These are phyloP conservation scores for Mycena indigotica DNA, from an alignment of 768 basidiomycete species.

Conservation along the genomic window DNA sequence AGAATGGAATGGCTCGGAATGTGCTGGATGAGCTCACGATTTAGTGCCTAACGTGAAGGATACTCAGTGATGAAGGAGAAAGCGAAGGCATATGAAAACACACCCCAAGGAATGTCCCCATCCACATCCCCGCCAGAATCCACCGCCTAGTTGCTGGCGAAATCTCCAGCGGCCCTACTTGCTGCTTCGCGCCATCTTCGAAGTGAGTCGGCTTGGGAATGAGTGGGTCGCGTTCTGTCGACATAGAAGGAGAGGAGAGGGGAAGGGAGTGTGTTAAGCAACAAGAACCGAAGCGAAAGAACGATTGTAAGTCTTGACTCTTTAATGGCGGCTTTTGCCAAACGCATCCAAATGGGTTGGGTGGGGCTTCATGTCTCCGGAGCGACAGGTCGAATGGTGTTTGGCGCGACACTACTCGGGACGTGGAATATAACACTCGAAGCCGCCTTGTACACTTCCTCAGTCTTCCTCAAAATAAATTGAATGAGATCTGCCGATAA, in stretches of 20 bases:
- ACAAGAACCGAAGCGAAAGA: neutral
- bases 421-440: no score
- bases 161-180: conserved; percentile 15
- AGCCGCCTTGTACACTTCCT: no score
- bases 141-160: conserved; percentile 8
- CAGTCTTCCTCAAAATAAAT: no score
- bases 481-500: no score
- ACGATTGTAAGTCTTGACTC: no score
- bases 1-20: neutral
- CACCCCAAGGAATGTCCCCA: conserved; percentile 17
- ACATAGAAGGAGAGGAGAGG: conserved; percentile 4
- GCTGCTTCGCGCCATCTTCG: neutral
- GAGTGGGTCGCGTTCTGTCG: conserved; percentile 20
- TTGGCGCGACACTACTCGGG: no score
- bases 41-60: conserved; percentile 14
- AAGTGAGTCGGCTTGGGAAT: conserved; percentile 8
- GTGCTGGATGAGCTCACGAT: conserved; percentile 11
- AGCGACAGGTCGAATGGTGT: no score
- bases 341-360: no score
- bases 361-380: no score
- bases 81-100: neutral
- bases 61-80: neutral
- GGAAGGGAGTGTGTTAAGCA: neutral
- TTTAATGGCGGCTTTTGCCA: neutral
- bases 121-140: conserved; percentile 13